Conservation (phyloP, 768 basidiomycete genomes). For the Boletus coccyginus region DNA sequence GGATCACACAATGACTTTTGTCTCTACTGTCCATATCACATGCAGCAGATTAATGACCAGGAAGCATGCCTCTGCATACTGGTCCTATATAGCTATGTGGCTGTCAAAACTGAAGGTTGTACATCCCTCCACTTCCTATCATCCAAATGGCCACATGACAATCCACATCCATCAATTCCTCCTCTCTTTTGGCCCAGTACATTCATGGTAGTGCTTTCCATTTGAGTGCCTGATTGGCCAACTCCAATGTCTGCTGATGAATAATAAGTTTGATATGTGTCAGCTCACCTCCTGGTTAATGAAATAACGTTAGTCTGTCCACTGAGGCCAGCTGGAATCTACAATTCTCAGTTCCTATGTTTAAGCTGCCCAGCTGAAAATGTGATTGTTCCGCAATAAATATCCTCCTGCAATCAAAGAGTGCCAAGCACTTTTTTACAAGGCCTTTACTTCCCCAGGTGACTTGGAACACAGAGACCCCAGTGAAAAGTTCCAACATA, state of each 20-base stretch:
- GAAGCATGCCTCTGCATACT: too few species aligned
- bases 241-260: not conserved
- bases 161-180: not conserved
- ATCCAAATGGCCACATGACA: not conserved
- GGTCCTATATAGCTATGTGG: too few species aligned
- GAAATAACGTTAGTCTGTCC: not conserved
- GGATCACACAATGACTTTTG: slow-evolving; percentile 1
- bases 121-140: not conserved
- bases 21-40: not conserved
- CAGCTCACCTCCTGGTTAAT: too few species aligned
- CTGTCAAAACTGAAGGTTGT: too few species aligned
- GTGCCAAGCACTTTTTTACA: too few species aligned
- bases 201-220: not conserved
- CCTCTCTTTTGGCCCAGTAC: not conserved
- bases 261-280: not conserved
- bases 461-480: too few species aligned
- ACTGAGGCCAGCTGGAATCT: not conserved
- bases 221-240: not conserved
- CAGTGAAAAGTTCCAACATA: too few species aligned
- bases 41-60: too few species aligned
- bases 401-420: not conserved
- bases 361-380: not conserved
- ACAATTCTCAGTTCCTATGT: not conserved
- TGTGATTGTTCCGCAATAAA: not conserved
- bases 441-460: too few species aligned